These are phyloP conservation scores for Termitomyces sp. DNA, from an alignment of 768 basidiomycete species.

Conservation along the genomic window DNA sequence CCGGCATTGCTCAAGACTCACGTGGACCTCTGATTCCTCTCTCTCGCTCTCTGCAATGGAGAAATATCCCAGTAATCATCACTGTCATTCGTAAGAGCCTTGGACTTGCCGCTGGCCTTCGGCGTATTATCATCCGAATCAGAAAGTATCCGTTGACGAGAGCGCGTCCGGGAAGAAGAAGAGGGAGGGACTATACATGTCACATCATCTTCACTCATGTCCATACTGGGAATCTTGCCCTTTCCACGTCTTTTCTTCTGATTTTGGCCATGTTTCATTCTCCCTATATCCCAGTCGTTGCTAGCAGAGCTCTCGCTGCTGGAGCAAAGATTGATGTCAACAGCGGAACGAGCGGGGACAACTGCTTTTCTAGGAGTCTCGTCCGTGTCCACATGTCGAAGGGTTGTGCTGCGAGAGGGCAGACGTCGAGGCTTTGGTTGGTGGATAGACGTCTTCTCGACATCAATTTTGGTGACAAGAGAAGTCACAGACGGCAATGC, in stretches of 20 bases:
- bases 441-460: background rate
- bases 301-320: constrained; percentile 7
- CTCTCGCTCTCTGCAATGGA: constrained; percentile 4
- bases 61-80: background rate
- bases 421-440: background rate
- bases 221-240: background rate
- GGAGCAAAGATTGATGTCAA: constrained; percentile 8
- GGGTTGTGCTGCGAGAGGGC: background rate
- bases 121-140: constrained; percentile 9
- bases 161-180: background rate
- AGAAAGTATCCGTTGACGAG: background rate
- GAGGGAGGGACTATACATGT: background rate
- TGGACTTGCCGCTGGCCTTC: constrained; percentile 1
- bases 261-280: constrained; percentile 1
- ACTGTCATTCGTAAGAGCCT: background rate
- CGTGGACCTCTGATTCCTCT: constrained; percentile 1
- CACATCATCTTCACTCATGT: background rate
- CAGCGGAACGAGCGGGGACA: background rate
- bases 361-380: constrained; percentile 2
- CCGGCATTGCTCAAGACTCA: background rate
- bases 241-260: constrained; percentile 1
- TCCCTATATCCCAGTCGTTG: constrained; percentile 6
- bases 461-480: background rate
- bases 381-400: background rate
- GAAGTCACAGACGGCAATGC: background rate